Base-by-base conservation (phyloP, 2,329 filamentous ascomycete species). In the Chaetomiaceae sp. region DNA sequence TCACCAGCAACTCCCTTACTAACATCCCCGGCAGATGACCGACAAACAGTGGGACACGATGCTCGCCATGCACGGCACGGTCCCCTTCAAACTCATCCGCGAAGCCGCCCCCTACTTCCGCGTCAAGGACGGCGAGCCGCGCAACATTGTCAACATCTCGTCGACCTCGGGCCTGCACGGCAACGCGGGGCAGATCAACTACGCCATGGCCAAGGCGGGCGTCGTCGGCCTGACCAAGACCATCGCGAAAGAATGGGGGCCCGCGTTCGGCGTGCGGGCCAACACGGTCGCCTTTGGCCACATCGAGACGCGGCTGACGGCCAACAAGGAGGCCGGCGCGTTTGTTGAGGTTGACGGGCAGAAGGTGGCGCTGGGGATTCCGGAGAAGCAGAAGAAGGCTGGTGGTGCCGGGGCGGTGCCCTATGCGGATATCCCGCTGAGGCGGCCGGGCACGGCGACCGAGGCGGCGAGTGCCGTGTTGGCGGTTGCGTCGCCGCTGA, bases 1-100 rank as follows among this genome's bases (percentile, higher is more conserved):
- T 22, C 19, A 6, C 29, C 8, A 29, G 27, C 14, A 11, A 22
- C 78, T 80, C 33, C 33, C 11, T 36, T 22, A 6, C 53, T 62
- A 17, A 63, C 59, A 12, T n/a, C 0, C 25, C 81, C 29, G 17
- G 9, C 47, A 67, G 78, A 92, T 90, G 77, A 88, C 85, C 15
- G 89, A 95, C 75, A 89, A 89, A 74, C 89, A 95, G 77, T 95
- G 89, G 89, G 87, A 94, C 58, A 91, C 87, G 47, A 95, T 96
- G 68, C 74, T 95, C 27, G 83, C 85, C 20, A 78, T 95, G 44
- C 91, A 95, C 77, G 85, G 81, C 67, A 94, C 89, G 12, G 89
- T 88, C 2, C 91, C 91, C 11, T 95, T 96, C 78, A 86, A 85
- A 68, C 84, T 95, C 49, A 76, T 94, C 57, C 82, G 90, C 51